These are phyloP conservation scores for Jimgerdemannia flammicorona DNA, from an alignment of 192 early-diverging fungal genomes.

Conservation along the genomic window DNA sequence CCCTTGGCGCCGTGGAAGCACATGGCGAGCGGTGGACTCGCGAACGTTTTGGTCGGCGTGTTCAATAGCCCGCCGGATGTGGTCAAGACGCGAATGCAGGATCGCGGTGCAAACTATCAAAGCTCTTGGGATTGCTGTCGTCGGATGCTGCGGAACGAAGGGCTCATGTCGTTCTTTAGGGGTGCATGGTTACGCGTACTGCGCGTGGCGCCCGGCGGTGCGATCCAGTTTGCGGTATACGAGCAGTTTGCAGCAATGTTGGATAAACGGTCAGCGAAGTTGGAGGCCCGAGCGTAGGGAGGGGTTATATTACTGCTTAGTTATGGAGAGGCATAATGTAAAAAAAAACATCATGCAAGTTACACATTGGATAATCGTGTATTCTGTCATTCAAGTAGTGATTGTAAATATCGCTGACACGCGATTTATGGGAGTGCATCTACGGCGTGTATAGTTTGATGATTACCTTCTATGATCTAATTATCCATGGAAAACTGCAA, in stretches of 20 bases:
- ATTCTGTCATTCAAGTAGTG: no score
- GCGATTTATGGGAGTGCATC: no score
- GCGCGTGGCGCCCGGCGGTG: slow-evolving; percentile 38
- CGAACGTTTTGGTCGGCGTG: slow-evolving; percentile 36
- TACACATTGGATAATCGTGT: no score
- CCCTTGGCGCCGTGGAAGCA: slow-evolving; percentile 31
- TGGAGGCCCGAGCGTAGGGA: no score
- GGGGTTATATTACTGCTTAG: no score
- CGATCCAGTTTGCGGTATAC: slow-evolving; percentile 34
- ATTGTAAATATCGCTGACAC: no score
- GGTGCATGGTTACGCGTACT: slow-evolving; percentile 34
- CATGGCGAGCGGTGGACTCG: slow-evolving; percentile 35
- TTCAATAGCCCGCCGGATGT: slow-evolving; percentile 41
- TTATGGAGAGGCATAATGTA: no score
- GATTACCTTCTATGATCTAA: no score
- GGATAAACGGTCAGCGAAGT: slow-evolving; percentile 9
- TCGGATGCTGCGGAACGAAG: slow-evolving; percentile 31
- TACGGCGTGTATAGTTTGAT: no score
- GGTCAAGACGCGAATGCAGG: slow-evolving; percentile 45
- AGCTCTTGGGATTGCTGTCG: slow-evolving; percentile 29
- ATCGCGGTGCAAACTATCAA: slow-evolving; percentile 23
- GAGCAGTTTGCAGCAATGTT: slow-evolving; percentile 18
- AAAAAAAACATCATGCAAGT: no score
- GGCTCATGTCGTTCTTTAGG: slow-evolving; percentile 31
- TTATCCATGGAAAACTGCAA: no score